phyloP scores from a whole-genome alignment of 805 yeast species.

The Vanderwaltozyma polyspora region DNA sequence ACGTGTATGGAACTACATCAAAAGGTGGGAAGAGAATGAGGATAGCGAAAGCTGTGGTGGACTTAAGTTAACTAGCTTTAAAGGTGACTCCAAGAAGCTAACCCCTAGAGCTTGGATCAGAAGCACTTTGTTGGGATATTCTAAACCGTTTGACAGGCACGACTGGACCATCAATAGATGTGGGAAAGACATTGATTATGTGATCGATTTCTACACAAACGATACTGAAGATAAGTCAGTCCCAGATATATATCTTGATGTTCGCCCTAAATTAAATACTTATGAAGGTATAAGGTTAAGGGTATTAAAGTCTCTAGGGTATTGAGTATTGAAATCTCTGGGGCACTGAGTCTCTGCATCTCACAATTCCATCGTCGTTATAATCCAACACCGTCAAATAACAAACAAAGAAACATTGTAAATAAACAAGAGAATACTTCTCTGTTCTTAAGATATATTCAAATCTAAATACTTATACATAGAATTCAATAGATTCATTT shows the following conservation, averaged over 20 bases:
- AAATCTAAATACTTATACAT: no score
- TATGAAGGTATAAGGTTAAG: conserved; percentile 74
- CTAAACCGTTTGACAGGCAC: conserved; percentile 87
- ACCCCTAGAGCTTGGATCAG: conserved; percentile 82
- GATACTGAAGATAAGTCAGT: conserved; percentile 29
- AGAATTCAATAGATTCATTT: no score
- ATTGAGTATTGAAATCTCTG: no score
- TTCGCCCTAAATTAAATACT: conserved; percentile 78
- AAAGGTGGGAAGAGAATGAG: conserved; percentile 64
- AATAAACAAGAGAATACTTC: no score
- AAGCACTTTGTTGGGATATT: conserved; percentile 48
- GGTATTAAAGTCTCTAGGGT: conserved; percentile 48
- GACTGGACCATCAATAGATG: conserved; percentile 88
- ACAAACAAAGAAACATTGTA: no score
- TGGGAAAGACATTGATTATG: conserved; percentile 76
- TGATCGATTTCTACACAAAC: conserved; percentile 72
- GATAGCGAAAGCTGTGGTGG: conserved; percentile 70
- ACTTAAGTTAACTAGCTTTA: conserved; percentile 69
- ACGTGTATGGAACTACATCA: conserved; percentile 77
- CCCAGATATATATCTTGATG: conserved; percentile 61
- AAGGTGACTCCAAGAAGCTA: conserved; percentile 75
- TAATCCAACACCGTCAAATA: no score
- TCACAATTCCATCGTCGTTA: no score
- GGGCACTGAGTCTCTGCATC: no score
- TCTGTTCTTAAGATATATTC: no score